A percentile compares a stretch with the other conserved stretches of the same genome.
phyloP scores from a whole-genome alignment of 106 monocot species.

The Xerophyta viscosa region DNA sequence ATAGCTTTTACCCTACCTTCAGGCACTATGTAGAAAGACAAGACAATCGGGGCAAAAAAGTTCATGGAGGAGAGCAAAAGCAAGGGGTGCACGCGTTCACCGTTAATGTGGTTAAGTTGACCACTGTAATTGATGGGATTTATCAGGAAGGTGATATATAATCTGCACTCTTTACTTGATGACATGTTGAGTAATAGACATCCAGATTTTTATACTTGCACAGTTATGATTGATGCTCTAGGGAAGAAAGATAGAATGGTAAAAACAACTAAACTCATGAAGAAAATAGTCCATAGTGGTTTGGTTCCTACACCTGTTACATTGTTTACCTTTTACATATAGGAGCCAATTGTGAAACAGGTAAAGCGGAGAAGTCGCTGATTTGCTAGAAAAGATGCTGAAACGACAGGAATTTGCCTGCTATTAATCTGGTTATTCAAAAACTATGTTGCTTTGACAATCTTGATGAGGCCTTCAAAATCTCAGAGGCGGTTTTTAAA shows the following conservation, averaged over 20 bases:
- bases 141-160: constrained; percentile 53
- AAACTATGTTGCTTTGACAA: constrained; percentile 79
- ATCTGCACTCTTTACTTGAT: constrained; percentile 78
- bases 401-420: constrained; percentile 36
- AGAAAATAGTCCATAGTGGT: constrained; percentile 79
- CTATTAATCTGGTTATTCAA: constrained; percentile 76
- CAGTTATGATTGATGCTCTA: constrained; percentile 65
- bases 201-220: constrained; percentile 90
- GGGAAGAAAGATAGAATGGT: constrained; percentile 53
- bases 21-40: constrained; percentile 53
- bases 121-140: constrained; percentile 87
- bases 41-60: constrained; percentile 48
- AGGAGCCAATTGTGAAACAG: constrained; percentile 79
- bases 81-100: constrained; percentile 93
- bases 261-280: constrained; percentile 55
- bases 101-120: constrained; percentile 86
- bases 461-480: constrained; percentile 68
- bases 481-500: constrained; percentile 65
- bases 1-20: constrained; percentile 81
- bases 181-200: constrained; percentile 85
- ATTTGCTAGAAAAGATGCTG: constrained; percentile 79
- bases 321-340: constrained; percentile 76
- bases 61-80: constrained; percentile 88
- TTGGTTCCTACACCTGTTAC: constrained; percentile 71
- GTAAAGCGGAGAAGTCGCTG: constrained; percentile 54